Conservation (phyloP, 1,284 basidiomycete species). For the Boletus holoroseus region DNA sequence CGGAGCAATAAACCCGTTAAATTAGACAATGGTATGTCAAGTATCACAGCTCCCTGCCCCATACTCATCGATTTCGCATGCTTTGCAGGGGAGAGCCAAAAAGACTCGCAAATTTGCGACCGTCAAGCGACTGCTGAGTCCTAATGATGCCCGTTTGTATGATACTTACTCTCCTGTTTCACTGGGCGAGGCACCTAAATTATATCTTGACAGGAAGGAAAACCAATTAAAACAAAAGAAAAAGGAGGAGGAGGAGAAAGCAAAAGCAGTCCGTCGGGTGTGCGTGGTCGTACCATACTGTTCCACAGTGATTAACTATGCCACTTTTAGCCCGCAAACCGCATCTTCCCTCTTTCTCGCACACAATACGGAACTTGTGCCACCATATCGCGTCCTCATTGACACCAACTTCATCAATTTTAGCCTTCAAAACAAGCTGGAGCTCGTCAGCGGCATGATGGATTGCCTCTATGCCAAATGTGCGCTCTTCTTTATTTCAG, state of each 20-base stretch:
- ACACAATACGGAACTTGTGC: slow-evolving; percentile 94
- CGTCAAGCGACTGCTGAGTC: slow-evolving; percentile 94
- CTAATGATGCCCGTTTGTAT: slow-evolving; percentile 89
- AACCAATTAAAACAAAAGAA: slow-evolving; percentile 75
- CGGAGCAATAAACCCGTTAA: not conserved
- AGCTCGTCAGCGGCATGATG: slow-evolving; percentile 98
- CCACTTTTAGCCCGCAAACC: slow-evolving; percentile 58
- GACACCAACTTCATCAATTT: slow-evolving; percentile 99
- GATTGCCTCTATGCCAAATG: slow-evolving; percentile 99
- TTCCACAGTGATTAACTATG: not conserved
- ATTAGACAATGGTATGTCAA: slow-evolving; percentile 16
- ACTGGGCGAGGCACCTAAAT: not conserved
- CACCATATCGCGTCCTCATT: slow-evolving; percentile 95
- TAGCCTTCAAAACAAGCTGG: slow-evolving; percentile 96
- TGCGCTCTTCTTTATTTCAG: slow-evolving; percentile 39
- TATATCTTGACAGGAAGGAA: slow-evolving; percentile 54
- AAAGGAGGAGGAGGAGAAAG: slow-evolving; percentile 71
- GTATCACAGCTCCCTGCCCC: not conserved
- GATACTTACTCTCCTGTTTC: slow-evolving; percentile 31
- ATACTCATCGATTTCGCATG: not conserved
- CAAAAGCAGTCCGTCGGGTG: slow-evolving; percentile 67
- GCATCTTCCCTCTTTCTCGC: slow-evolving; percentile 92
- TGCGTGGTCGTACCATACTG: slow-evolving; percentile 36
- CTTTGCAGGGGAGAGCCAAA: slow-evolving; percentile 79
- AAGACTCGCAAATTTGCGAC: slow-evolving; percentile 93